A percentile compares a stretch with the other conserved stretches of the same genome.
Evolutionary conservation across 768 basidiomycete genomes (phyloP).

Genomic region (Mycena maculata): DNA sequence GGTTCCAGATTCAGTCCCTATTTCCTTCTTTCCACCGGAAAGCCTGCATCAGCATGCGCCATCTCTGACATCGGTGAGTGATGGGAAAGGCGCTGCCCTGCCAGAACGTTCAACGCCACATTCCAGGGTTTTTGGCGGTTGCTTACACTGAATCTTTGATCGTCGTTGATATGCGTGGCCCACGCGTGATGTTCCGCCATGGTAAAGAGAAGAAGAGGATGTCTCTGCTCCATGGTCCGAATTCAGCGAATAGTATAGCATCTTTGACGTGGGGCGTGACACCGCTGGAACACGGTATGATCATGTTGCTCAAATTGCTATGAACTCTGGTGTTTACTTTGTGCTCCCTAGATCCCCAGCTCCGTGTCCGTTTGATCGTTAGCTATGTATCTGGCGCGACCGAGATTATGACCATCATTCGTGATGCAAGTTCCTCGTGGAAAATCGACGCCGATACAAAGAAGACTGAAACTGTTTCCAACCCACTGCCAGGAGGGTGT

Average conservation of each 20-base stretch:
- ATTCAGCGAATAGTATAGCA: slow-evolving; percentile 55
- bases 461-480: slow-evolving; percentile 53
- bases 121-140: slow-evolving; percentile 79
- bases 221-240: slow-evolving; percentile 47
- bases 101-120: slow-evolving; percentile 1
- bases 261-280: slow-evolving; percentile 78
- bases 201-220: slow-evolving; percentile 52
- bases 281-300: slow-evolving; percentile 62
- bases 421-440: slow-evolving; percentile 52
- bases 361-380: slow-evolving; percentile 71
- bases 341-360: slow-evolving; percentile 52
- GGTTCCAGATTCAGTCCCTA: slow-evolving; percentile 67
- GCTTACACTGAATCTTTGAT: slow-evolving; percentile 70
- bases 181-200: slow-evolving; percentile 70
- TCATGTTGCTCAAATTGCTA: neutral
- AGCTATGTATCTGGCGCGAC: slow-evolving; percentile 67
- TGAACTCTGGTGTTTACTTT: slow-evolving; percentile 10
- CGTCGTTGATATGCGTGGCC: slow-evolving; percentile 81
- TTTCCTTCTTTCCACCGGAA: slow-evolving; percentile 64
- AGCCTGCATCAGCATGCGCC: slow-evolving; percentile 63
- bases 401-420: slow-evolving; percentile 66
- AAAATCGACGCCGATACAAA: slow-evolving; percentile 46
- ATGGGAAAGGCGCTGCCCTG: neutral
- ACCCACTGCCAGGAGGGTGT: slow-evolving; percentile 59
- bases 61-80: slow-evolving; percentile 79